These are phyloP conservation scores for Colletotrichum shisoi DNA, from an alignment of 2,329 filamentous ascomycete species.

Conservation along the genomic window DNA sequence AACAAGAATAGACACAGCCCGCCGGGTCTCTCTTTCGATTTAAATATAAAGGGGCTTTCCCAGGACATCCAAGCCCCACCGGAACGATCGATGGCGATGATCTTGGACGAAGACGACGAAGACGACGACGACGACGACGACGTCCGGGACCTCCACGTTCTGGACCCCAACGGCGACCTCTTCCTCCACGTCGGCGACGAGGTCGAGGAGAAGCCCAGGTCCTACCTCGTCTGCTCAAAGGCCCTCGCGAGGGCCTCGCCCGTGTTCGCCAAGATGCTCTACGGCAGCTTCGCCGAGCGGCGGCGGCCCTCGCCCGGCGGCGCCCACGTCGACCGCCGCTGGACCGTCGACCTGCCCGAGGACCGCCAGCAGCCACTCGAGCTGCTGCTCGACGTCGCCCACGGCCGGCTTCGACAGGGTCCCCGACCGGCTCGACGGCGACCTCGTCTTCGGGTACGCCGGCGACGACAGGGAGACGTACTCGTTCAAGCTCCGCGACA, in stretches of 20 bases:
- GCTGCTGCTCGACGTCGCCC: slow-evolving; percentile 46
- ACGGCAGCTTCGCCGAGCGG: slow-evolving; percentile 44
- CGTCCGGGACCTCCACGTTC: neutral
- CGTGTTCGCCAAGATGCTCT: slow-evolving; percentile 46
- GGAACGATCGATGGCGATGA: neutral
- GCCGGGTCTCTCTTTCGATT: no score
- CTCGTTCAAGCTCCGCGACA: slow-evolving; percentile 21
- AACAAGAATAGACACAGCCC: no score
- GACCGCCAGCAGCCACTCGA: slow-evolving; percentile 45
- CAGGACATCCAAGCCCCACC: no score
- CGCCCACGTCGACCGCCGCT: slow-evolving; percentile 30
- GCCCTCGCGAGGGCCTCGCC: slow-evolving; percentile 43
- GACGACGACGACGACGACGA: slow-evolving; percentile 9
- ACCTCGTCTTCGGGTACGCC: slow-evolving; percentile 26
- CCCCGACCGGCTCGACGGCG: slow-evolving; percentile 38
- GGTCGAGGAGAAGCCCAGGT: slow-evolving; percentile 6
- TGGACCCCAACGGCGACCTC: slow-evolving; percentile 20
- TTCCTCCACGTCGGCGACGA: slow-evolving; percentile 6
- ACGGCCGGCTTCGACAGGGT: slow-evolving; percentile 45
- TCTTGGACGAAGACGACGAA: slow-evolving; percentile 11
- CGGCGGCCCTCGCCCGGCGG: slow-evolving; percentile 23
- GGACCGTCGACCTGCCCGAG: slow-evolving; percentile 46
- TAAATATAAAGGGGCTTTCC: neutral
- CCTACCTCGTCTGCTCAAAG: slow-evolving; percentile 44
- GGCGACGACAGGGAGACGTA: slow-evolving; percentile 5